Evolutionary conservation across 23 red algal genomes (phyloP).

Genomic region (Agarophyton chilense): DNA sequence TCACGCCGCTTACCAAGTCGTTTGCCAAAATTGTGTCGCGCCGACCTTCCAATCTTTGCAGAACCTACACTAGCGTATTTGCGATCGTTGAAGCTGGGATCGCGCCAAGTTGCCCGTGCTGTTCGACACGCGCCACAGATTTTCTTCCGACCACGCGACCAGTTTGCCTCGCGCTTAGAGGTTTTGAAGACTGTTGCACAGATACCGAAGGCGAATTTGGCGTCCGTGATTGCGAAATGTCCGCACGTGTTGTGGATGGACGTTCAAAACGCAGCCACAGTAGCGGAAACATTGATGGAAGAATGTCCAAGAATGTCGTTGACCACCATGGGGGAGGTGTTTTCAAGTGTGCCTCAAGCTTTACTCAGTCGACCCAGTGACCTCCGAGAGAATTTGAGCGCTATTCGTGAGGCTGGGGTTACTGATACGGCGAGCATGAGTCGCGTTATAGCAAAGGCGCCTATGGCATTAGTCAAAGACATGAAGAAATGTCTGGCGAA

Average conservation of each 20-base stretch:
- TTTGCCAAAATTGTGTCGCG: slow-evolving; percentile 17
- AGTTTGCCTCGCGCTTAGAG: slow-evolving; percentile 19
- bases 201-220: neutral
- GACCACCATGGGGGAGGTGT: slow-evolving; percentile 29
- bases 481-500: slow-evolving; percentile 20
- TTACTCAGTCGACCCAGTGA: slow-evolving; percentile 25
- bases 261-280: slow-evolving; percentile 8
- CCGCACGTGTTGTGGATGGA: slow-evolving; percentile 83
- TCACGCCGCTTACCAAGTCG: slow-evolving; percentile 31
- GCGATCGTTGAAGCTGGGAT: slow-evolving; percentile 28
- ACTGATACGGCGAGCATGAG: slow-evolving; percentile 21
- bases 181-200: slow-evolving; percentile 31
- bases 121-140: slow-evolving; percentile 67
- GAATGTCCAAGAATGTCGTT: slow-evolving; percentile 34
- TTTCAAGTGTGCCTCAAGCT: slow-evolving; percentile 60
- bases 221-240: slow-evolving; percentile 38
- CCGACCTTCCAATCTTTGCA: slow-evolving; percentile 18
- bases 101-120: slow-evolving; percentile 19
- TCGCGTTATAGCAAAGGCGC: slow-evolving; percentile 55
- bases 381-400: neutral
- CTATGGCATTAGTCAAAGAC: slow-evolving; percentile 46
- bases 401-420: slow-evolving; percentile 34
- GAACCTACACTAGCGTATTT: slow-evolving; percentile 60
- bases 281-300: slow-evolving; percentile 14
- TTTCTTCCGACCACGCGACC: neutral